Base-by-base conservation (phyloP, 106 monocot species). In the Dendrobium catenatum region DNA sequence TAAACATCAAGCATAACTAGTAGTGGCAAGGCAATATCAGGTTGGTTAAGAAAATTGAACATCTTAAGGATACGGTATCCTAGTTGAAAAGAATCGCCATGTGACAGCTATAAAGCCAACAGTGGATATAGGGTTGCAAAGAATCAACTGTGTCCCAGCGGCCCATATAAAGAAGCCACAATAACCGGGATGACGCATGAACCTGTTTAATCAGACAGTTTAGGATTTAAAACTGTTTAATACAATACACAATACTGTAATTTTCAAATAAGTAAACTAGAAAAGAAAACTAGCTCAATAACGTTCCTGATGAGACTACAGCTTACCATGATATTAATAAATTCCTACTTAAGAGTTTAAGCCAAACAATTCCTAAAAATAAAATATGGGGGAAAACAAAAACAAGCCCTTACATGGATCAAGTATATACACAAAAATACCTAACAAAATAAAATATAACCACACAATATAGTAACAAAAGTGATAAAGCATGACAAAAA, bases 141-240 rank as follows among this genome's bases (percentile, higher is more conserved):
- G 86, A 87, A 99, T 85, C 61, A 99, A 79, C 54, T 99, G 95
- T 40, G 95, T 99, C 72, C 95, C 99, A 78, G 68, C 83, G 55
- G 95, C 91, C 93, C 91, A 93, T 26, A 95, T 80, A 81, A 93
- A 90, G 81, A 93, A 99, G 9, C 99, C 91, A 87, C 93, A 91
- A 77, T 99, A 99, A 6, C 99, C 88, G 20, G 99, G 99, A 87
- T 99, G 99, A 8, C 93, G 89, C 49, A 93, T 84, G 76, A 89
- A 87, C 55, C 95, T 95, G 91, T 81, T 75, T 26, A 81, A 55
- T 82, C 42, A 16, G 20, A 74, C 46, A 79, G 19, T 9, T n/a
- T 37, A 66, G 59, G 80, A 33, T 59, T 16, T 37, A 10, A 70
- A 33, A 37, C 70, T 37, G 27, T 37, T 10, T 2, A 70, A 70